Evolutionary conservation across 192 early-diverging fungal species (phyloP).

Genomic region (Geranomyces variabilis): DNA sequence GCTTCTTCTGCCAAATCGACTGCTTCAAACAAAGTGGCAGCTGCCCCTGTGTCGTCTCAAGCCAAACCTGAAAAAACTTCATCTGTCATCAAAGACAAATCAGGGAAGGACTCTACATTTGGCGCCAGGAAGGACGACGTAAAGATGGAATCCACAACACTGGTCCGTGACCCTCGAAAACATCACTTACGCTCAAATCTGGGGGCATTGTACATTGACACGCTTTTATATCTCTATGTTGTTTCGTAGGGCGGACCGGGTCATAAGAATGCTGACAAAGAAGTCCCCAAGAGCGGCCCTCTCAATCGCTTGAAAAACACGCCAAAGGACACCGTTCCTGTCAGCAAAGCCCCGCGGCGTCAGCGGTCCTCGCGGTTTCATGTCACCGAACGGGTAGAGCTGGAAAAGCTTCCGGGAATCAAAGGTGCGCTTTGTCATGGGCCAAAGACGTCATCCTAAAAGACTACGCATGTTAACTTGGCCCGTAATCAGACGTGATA

Average conservation of each 20-base stretch:
- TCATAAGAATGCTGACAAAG: constrained; percentile 31
- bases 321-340: constrained; percentile 70
- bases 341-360: constrained; percentile 78
- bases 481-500: constrained; percentile 64
- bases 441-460: background rate
- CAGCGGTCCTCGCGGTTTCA: constrained; percentile 88
- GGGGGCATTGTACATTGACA: background rate
- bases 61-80: constrained; percentile 28
- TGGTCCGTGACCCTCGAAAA: constrained; percentile 2
- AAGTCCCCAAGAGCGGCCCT: constrained; percentile 57
- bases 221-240: background rate
- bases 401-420: constrained; percentile 74
- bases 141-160: constrained; percentile 28
- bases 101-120: constrained; percentile 30
- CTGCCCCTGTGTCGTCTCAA: constrained; percentile 31
- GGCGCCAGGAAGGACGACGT: constrained; percentile 30
- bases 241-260: constrained; percentile 21
- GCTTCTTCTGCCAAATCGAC: constrained; percentile 34
- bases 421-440: constrained; percentile 60
- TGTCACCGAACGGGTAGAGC: constrained; percentile 76
- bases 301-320: constrained; percentile 56
- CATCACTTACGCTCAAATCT: constrained; percentile 3
- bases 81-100: constrained; percentile 23
- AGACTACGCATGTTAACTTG: background rate
- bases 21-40: constrained; percentile 51